A percentile compares a stretch with the other conserved stretches of the same genome.
Conservation (phyloP, 768 basidiomycete genomes). For the Termitomyces eurrhizus region DNA sequence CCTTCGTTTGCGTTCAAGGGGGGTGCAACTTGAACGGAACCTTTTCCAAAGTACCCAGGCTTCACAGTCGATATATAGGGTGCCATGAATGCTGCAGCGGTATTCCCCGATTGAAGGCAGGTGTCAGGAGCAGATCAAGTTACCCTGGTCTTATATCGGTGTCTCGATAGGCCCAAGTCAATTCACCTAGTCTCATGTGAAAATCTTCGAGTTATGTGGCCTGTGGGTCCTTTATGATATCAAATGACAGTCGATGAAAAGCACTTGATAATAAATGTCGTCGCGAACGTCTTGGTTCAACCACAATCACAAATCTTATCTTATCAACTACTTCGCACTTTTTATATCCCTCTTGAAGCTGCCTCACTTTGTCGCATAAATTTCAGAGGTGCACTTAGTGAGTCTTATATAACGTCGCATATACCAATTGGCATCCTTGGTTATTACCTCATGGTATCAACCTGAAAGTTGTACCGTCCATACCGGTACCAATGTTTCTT, state of each 20-base stretch:
- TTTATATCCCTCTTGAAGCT: no score
- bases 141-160: not conserved
- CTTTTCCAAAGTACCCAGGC: conserved; percentile 50
- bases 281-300: not conserved
- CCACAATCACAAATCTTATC: not conserved
- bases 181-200: not conserved
- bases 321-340: not conserved
- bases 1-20: conserved; percentile 41
- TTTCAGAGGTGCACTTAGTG: no score
- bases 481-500: no score
- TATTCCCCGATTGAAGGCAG: not conserved
- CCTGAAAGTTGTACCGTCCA: no score
- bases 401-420: no score
- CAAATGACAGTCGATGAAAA: not conserved
- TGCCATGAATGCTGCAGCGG: not conserved
- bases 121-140: not conserved
- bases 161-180: not conserved
- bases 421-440: no score
- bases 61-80: conserved; percentile 29
- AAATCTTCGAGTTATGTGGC: not conserved
- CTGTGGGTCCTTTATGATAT: not conserved
- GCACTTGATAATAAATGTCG: not conserved
- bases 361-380: no score
- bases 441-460: no score
- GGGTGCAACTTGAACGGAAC: conserved; percentile 58